phyloP scores from a whole-genome alignment of 108 stramenopile species.

The Thalassiosira profunda region DNA sequence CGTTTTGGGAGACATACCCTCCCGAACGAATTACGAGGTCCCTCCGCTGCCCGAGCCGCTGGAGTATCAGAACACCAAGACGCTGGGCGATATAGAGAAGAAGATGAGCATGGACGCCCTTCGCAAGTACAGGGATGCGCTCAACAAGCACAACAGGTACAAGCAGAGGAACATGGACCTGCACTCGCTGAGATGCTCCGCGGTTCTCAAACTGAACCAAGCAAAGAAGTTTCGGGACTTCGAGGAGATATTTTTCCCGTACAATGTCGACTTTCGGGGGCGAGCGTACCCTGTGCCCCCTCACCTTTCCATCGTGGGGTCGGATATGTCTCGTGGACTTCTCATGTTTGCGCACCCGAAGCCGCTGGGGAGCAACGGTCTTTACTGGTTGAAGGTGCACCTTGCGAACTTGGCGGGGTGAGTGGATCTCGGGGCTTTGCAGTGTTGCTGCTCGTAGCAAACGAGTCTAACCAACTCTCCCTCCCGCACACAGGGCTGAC shows the following conservation, averaged over 20 bases:
- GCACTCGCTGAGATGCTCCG: conserved; percentile 88
- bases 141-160: conserved; percentile 61
- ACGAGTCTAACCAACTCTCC: too few species aligned
- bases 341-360: conserved; percentile 92
- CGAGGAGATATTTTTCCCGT: conserved; percentile 96
- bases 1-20: conserved; percentile 89
- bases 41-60: conserved; percentile 61
- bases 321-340: conserved; percentile 96
- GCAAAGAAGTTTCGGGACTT: conserved; percentile 90
- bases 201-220: conserved; percentile 85
- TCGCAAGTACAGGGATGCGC: conserved; percentile 54
- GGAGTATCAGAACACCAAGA: conserved; percentile 43
- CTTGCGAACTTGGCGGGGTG: conserved; percentile 96
- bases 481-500: conserved; percentile 71
- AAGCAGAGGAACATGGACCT: conserved; percentile 85
- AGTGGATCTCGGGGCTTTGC: conserved; percentile 50
- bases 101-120: conserved; percentile 41
- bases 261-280: conserved; percentile 99
- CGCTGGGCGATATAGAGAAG: conserved; percentile 28
- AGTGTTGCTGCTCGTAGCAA: too few species aligned
- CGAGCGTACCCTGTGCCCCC: conserved; percentile 99
- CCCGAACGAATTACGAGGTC: conserved; percentile 76
- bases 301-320: conserved; percentile 97
- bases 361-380: conserved; percentile 90
- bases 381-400: conserved; percentile 98